Evolutionary conservation across 805 yeast species (phyloP).

Genomic region (Cyberlindnera mycetangii): DNA sequence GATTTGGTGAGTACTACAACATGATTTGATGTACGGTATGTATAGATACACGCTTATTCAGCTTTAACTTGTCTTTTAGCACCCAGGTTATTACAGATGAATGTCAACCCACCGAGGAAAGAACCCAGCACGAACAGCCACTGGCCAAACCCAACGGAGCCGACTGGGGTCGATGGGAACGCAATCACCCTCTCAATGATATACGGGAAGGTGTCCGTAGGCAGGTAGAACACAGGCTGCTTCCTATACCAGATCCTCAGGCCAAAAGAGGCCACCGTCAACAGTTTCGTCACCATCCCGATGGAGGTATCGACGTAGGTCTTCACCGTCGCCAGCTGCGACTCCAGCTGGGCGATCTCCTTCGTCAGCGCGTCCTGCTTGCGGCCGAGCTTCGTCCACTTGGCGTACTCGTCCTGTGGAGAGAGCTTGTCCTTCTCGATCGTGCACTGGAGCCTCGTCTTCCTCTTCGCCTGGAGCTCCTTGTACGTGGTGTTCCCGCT

Average conservation of each 20-base stretch:
- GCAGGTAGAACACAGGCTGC: conserved; percentile 13
- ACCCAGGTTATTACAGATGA: conserved; percentile 15
- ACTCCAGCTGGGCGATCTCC: conserved; percentile 12
- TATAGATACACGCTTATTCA: too few relatives aligned
- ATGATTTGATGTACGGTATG: conserved; percentile 2
- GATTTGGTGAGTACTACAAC: conserved; percentile 11
- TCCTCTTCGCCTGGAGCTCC: conserved; percentile 31
- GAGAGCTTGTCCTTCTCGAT: conserved; percentile 58
- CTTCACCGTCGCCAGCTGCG: conserved; percentile 1
- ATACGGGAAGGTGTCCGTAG: conserved; percentile 12
- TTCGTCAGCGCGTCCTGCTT: conserved; percentile 9
- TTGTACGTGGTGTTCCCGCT: conserved; percentile 7
- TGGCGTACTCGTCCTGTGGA: conserved; percentile 93
- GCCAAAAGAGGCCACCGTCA: conserved; percentile 4
- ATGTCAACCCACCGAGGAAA: conserved; percentile 26
- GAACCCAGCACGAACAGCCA: conserved; percentile 47
- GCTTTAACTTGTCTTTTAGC: conserved; percentile 7
- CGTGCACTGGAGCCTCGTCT: conserved; percentile 45
- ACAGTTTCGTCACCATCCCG: background rate
- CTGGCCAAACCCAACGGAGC: conserved; percentile 56
- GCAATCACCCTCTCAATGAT: conserved; percentile 7
- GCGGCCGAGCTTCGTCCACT: conserved; percentile 91
- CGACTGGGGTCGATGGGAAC: conserved; percentile 55
- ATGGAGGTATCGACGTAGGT: conserved; percentile 2
- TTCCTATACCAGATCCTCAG: conserved; percentile 20